These are phyloP conservation scores for Amyloporia xantha DNA, from an alignment of 768 basidiomycete genomes.

Conservation along the genomic window DNA sequence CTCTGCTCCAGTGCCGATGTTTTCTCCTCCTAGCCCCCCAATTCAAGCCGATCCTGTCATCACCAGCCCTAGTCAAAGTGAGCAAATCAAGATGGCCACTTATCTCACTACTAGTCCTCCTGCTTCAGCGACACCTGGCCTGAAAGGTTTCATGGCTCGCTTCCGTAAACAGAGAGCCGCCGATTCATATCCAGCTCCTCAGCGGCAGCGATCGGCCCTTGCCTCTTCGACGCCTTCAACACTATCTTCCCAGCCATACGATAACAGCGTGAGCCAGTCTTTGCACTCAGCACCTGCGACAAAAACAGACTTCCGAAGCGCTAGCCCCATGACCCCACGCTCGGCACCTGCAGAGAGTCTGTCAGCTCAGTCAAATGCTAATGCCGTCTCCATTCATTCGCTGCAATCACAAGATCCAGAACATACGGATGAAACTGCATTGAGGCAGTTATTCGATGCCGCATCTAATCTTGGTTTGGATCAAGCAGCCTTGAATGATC, in stretches of 20 bases:
- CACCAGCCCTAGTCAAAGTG: slow-evolving; percentile 45
- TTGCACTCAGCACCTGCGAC: slow-evolving; percentile 21
- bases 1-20: slow-evolving; percentile 28
- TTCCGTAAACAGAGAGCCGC: slow-evolving; percentile 42
- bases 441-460: slow-evolving; percentile 71
- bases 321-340: slow-evolving; percentile 7
- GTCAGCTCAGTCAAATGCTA: neutral
- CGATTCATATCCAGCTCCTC: slow-evolving; percentile 11
- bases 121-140: slow-evolving; percentile 62
- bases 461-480: slow-evolving; percentile 72
- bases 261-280: neutral
- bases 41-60: slow-evolving; percentile 18
- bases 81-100: slow-evolving; percentile 46
- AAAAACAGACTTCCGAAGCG: slow-evolving; percentile 13
- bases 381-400: no score
- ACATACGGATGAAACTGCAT: slow-evolving; percentile 45
- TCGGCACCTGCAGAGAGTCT: slow-evolving; percentile 4
- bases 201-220: neutral
- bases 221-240: slow-evolving; percentile 5
- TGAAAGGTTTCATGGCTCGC: slow-evolving; percentile 78
- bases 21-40: neutral
- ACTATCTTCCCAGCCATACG: slow-evolving; percentile 7
- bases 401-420: no score
- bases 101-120: slow-evolving; percentile 47
- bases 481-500: slow-evolving; percentile 59